A percentile compares a stretch with the other conserved stretches of the same genome.
Evolutionary conservation across 805 yeast genomes (phyloP).

Genomic region (Brettanomyces anomalus): DNA sequence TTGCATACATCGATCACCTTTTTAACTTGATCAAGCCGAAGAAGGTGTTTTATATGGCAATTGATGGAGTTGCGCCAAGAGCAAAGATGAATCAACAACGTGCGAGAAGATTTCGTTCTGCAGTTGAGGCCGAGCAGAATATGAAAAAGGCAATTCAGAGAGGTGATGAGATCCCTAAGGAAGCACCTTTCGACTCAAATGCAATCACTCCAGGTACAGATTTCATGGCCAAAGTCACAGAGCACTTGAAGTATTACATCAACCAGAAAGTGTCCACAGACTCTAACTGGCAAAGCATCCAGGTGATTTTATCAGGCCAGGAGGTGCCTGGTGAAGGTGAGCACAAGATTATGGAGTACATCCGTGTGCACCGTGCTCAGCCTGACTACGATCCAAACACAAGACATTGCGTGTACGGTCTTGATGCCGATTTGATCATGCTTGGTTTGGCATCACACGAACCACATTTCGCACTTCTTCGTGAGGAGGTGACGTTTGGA

Average conservation of each 20-base stretch:
- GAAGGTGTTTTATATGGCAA: slow-evolving; percentile 87
- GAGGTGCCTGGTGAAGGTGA: slow-evolving; percentile 99
- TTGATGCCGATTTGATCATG: slow-evolving; percentile 95
- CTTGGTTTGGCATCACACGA: slow-evolving; percentile 87
- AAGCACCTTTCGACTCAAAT: slow-evolving; percentile 83
- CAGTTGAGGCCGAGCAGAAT: slow-evolving; percentile 81
- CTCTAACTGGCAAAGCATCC: slow-evolving; percentile 72
- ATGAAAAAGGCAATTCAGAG: slow-evolving; percentile 61
- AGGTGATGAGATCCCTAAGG: slow-evolving; percentile 72
- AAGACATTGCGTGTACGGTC: slow-evolving; percentile 90
- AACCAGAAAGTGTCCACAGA: slow-evolving; percentile 84
- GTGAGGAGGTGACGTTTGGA: slow-evolving; percentile 95
- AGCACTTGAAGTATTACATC: slow-evolving; percentile 75
- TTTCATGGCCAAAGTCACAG: slow-evolving; percentile 84
- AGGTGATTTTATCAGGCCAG: slow-evolving; percentile 79
- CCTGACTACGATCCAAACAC: slow-evolving; percentile 66
- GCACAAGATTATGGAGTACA: slow-evolving; percentile 92
- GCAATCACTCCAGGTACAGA: slow-evolving; percentile 96
- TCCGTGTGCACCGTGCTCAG: slow-evolving; percentile 70
- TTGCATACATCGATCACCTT: slow-evolving; percentile 88
- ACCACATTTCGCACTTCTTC: slow-evolving; percentile 86
- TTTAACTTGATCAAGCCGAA: slow-evolving; percentile 83
- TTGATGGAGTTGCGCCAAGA: slow-evolving; percentile 98
- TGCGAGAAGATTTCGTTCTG: slow-evolving; percentile 90
- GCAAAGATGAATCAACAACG: slow-evolving; percentile 99